These are phyloP conservation scores for Pisolithus marmoratus DNA, from an alignment of 768 basidiomycete genomes.

Conservation along the genomic window DNA sequence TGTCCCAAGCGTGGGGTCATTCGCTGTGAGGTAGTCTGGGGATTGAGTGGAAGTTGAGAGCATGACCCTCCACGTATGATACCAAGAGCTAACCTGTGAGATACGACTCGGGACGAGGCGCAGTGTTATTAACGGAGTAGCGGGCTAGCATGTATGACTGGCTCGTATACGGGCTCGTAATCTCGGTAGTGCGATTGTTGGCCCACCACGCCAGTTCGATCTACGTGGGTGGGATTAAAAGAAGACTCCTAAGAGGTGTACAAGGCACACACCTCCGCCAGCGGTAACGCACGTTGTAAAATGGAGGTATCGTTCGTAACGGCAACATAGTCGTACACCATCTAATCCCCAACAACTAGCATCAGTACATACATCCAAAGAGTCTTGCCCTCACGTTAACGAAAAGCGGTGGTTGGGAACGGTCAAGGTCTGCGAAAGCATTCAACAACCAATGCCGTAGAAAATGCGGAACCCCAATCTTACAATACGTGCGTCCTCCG, in stretches of 20 bases:
- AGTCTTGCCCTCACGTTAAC: slow-evolving; percentile 47
- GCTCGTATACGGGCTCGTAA: slow-evolving; percentile 68
- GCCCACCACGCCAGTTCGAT: slow-evolving; percentile 83
- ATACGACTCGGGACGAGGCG: slow-evolving; percentile 87
- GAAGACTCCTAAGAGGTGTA: neutral
- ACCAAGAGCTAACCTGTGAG: slow-evolving; percentile 40
- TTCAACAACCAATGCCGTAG: neutral
- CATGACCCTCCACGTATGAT: neutral
- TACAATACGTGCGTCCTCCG: slow-evolving; percentile 88
- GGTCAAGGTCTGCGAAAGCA: slow-evolving; percentile 56
- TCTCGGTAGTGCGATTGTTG: slow-evolving; percentile 60
- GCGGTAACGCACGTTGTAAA: slow-evolving; percentile 71
- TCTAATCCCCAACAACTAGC: slow-evolving; percentile 37
- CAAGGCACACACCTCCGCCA: slow-evolving; percentile 59
- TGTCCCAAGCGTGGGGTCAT: slow-evolving; percentile 51
- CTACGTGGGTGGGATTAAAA: slow-evolving; percentile 28
- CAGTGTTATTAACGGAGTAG: slow-evolving; percentile 76
- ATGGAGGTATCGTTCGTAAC: slow-evolving; percentile 70
- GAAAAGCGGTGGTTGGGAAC: slow-evolving; percentile 92
- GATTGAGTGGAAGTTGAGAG: slow-evolving; percentile 12
- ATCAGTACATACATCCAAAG: neutral
- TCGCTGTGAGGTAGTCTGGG: slow-evolving; percentile 73
- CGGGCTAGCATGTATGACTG: slow-evolving; percentile 59
- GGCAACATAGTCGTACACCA: slow-evolving; percentile 81
- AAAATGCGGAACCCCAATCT: slow-evolving; percentile 5